These are phyloP conservation scores for Lachnellula occidentalis DNA, from an alignment of 2,329 filamentous ascomycete genomes.

Conservation along the genomic window DNA sequence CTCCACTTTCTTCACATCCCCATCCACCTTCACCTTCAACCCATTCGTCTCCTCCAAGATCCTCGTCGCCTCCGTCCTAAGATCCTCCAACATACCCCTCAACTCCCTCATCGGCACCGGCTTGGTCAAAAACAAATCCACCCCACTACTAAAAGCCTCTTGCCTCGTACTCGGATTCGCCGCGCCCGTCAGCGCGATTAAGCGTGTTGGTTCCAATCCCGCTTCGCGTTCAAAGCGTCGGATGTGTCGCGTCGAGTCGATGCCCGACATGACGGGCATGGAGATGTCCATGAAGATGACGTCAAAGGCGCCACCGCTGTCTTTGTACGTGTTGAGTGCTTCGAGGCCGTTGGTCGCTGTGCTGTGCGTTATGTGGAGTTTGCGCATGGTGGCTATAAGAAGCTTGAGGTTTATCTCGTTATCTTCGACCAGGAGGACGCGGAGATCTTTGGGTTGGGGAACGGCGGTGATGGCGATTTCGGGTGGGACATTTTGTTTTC, in stretches of 20 bases:
- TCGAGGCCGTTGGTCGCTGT: constrained; percentile 42
- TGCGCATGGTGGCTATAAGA: constrained; percentile 29
- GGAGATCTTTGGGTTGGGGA: constrained; percentile 12
- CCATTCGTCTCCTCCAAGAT: not conserved
- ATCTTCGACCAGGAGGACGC: constrained; percentile 37
- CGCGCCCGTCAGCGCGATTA: constrained; percentile 49
- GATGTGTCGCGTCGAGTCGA: constrained; percentile 44
- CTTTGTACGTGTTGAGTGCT: constrained; percentile 37
- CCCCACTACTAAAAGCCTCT: constrained; percentile 46
- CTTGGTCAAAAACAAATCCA: constrained; percentile 51
- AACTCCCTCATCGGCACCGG: constrained; percentile 37
- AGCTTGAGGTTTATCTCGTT: constrained; percentile 37
- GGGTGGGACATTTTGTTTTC: not conserved
- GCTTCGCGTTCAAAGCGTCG: constrained; percentile 42
- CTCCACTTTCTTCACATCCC: too few species aligned
- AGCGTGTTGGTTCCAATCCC: constrained; percentile 36
- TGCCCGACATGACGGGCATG: constrained; percentile 51
- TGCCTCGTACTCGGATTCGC: constrained; percentile 43
- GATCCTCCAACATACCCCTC: constrained; percentile 27
- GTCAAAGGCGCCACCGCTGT: constrained; percentile 31
- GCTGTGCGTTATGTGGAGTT: constrained; percentile 30
- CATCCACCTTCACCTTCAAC: too few species aligned
- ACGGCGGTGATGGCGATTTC: not conserved
- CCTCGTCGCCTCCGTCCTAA: constrained; percentile 16
- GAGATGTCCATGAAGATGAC: constrained; percentile 49